A percentile compares a stretch with the other conserved stretches of the same genome.
Conservation (phyloP, 345 rosid genomes). For the Ceriops tagal region DNA sequence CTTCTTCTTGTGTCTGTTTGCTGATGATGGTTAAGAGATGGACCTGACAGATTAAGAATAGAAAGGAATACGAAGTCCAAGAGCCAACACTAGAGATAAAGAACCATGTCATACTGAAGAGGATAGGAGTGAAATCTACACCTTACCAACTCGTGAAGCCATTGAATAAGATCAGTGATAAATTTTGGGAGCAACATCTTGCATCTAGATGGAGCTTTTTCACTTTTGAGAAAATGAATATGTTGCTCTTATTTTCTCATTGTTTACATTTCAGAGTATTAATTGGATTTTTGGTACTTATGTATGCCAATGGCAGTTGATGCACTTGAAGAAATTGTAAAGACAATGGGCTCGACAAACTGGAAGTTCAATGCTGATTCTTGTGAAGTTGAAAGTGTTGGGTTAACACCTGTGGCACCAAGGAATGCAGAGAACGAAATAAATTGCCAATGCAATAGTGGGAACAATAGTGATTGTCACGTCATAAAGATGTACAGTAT, state of each 20-base stretch:
- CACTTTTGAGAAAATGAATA: neutral
- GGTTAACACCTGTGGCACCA: constrained; percentile 12
- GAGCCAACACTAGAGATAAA: no score
- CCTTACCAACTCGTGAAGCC: neutral
- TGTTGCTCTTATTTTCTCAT: neutral
- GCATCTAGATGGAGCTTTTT: neutral
- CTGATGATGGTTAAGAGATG: no score
- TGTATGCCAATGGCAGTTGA: constrained; percentile 36
- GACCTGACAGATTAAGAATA: no score
- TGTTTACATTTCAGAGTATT: constrained; percentile 4
- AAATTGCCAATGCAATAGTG: constrained; percentile 34
- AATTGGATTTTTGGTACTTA: constrained; percentile 13
- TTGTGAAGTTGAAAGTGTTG: constrained; percentile 31
- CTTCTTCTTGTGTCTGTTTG: no score
- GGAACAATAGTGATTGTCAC: constrained; percentile 44
- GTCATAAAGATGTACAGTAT: constrained; percentile 40
- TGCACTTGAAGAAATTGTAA: constrained; percentile 43
- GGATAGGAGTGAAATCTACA: neutral
- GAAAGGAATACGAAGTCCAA: no score
- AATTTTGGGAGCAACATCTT: neutral
- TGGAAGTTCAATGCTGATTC: constrained; percentile 49
- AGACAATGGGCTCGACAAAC: constrained; percentile 42
- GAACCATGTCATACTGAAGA: no score
- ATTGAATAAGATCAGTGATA: neutral
- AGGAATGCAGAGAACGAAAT: constrained; percentile 21